A percentile compares a stretch with the other conserved stretches of the same genome.
phyloP scores from a whole-genome alignment of 345 rosid genomes.

The Crucihimalaya himalaica region DNA sequence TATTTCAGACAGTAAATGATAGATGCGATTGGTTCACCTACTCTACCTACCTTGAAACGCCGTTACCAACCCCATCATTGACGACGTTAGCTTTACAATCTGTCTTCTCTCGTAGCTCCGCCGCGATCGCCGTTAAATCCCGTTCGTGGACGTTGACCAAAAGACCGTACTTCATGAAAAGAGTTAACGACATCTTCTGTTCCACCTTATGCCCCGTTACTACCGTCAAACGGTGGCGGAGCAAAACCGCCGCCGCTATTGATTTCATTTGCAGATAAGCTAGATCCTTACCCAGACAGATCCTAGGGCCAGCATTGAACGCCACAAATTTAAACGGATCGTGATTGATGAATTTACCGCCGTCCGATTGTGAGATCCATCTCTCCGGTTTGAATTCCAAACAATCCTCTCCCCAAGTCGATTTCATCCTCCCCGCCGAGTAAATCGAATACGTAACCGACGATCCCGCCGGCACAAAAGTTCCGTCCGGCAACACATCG shows the following conservation, averaged over 20 bases:
- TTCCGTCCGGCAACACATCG: slow-evolving; percentile 88
- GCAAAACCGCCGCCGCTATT: slow-evolving; percentile 71
- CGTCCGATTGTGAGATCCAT: slow-evolving; percentile 74
- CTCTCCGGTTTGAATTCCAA: slow-evolving; percentile 81
- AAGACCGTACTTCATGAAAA: slow-evolving; percentile 90
- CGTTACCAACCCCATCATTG: slow-evolving; percentile 43
- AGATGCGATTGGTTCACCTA: slow-evolving; percentile 30
- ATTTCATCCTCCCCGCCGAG: slow-evolving; percentile 83
- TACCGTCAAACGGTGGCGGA: slow-evolving; percentile 68
- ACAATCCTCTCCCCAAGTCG: slow-evolving; percentile 93
- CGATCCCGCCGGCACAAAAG: slow-evolving; percentile 87
- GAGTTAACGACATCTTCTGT: slow-evolving; percentile 96
- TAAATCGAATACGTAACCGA: slow-evolving; percentile 89
- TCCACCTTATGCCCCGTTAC: slow-evolving; percentile 78
- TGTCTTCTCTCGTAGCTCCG: slow-evolving; percentile 37
- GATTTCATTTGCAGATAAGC: slow-evolving; percentile 96
- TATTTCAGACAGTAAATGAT: slow-evolving; percentile 30
- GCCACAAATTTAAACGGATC: slow-evolving; percentile 86
- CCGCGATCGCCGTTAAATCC: slow-evolving; percentile 50
- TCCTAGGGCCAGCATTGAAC: slow-evolving; percentile 92
- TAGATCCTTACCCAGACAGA: slow-evolving; percentile 79
- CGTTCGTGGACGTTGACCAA: slow-evolving; percentile 62
- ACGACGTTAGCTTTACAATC: slow-evolving; percentile 27
- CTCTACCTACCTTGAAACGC: slow-evolving; percentile 34
- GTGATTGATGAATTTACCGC: slow-evolving; percentile 56